Evolutionary conservation across 2,329 filamentous ascomycete species (phyloP).

Genomic region (Tolypocladium pustulatum): DNA sequence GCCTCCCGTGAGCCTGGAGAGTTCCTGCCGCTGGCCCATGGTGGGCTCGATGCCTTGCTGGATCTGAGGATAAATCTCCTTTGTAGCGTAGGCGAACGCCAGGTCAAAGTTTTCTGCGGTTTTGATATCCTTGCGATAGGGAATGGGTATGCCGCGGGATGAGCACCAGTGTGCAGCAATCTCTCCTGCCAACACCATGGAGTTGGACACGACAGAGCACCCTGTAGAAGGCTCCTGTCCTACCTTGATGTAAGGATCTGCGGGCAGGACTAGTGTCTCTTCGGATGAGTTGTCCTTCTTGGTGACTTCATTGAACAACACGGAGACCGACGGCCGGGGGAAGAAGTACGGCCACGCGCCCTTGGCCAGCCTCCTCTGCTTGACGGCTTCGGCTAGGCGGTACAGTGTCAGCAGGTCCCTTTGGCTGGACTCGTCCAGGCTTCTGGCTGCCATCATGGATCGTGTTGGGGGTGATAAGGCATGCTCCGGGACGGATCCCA

Average conservation of each 20-base stretch:
- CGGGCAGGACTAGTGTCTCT: constrained; percentile 17
- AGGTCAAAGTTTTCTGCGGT: constrained; percentile 22
- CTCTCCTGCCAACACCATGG: constrained; percentile 53
- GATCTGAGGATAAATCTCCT: constrained; percentile 23
- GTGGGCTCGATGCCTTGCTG: constrained; percentile 20
- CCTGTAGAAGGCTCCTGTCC: constrained; percentile 17
- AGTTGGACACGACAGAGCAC: constrained; percentile 24
- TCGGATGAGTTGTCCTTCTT: constrained; percentile 4
- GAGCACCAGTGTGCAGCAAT: constrained; percentile 51
- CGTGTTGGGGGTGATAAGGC: constrained; percentile 19
- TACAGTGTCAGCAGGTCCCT: constrained; percentile 37
- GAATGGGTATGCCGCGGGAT: constrained; percentile 45
- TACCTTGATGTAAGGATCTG: constrained; percentile 41
- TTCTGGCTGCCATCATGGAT: constrained; percentile 29
- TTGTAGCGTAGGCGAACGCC: constrained; percentile 24
- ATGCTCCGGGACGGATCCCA: constrained; percentile 13
- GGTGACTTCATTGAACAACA: constrained; percentile 27
- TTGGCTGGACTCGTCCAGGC: constrained; percentile 31
- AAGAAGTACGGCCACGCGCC: constrained; percentile 40
- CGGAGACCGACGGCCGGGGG: constrained; percentile 30
- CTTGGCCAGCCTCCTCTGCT: constrained; percentile 28
- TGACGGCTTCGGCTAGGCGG: constrained; percentile 35
- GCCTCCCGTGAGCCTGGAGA: constrained; percentile 29
- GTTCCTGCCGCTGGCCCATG: constrained; percentile 15
- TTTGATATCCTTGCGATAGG: constrained; percentile 43